phyloP scores from a whole-genome alignment of 129 eudicot species.

The Cynara cardunculus region DNA sequence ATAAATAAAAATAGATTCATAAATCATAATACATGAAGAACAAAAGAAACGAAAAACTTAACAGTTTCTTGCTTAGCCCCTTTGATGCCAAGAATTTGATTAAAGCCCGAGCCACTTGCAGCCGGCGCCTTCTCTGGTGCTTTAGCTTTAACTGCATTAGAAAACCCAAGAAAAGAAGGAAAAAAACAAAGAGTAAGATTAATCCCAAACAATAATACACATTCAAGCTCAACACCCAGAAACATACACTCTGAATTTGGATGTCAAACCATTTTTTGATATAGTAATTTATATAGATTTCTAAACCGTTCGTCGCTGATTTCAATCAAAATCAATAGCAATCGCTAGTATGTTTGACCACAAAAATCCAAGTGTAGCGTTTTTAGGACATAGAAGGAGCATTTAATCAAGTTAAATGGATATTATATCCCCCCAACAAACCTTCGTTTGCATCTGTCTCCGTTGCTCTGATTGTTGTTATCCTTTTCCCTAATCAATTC shows the following conservation, averaged over 20 bases:
- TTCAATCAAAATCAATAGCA: background rate
- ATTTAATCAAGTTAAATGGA: background rate
- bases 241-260: background rate
- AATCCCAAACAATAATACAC: background rate
- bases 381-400: background rate
- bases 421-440: constrained; percentile 16
- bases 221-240: background rate
- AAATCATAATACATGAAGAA: background rate
- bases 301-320: background rate
- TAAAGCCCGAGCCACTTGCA: constrained; percentile 69
- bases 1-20: background rate
- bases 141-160: constrained; percentile 51
- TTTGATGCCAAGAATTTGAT: constrained; percentile 98
- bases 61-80: constrained; percentile 97
- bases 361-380: background rate
- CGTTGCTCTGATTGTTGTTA: constrained; percentile 66
- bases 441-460: constrained; percentile 91
- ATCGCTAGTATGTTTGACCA: background rate
- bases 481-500: constrained; percentile 43
- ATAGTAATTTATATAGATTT: too few species aligned
- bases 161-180: constrained; percentile 13
- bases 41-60: constrained; percentile 16
- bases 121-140: constrained; percentile 90
- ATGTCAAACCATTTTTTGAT: background rate
- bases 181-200: background rate